Percentiles rank a stretch among this genome's conserved stretches.
These are phyloP conservation scores for Nepenthes alata DNA, from an alignment of 179 eudicot species.

Conservation along the genomic window DNA sequence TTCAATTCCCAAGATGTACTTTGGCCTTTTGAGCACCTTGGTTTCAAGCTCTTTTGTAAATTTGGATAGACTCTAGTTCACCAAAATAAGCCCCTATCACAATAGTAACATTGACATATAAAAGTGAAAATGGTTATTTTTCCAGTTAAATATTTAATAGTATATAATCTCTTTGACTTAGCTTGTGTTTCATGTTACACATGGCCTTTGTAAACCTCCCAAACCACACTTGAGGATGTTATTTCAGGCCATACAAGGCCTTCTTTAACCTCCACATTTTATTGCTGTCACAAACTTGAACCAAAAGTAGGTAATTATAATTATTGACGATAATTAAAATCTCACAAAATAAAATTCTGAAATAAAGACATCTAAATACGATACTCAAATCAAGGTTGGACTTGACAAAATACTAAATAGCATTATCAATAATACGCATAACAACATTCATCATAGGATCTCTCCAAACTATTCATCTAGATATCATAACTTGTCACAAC, in stretches of 20 bases:
- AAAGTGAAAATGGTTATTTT: neutral
- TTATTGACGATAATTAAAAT: no score
- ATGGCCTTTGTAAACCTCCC: conserved; percentile 3
- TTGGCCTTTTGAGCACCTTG: neutral
- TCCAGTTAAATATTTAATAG: neutral
- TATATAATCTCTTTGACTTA: neutral
- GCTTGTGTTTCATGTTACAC: neutral
- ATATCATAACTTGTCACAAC: no score
- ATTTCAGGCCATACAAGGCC: neutral
- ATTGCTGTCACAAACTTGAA: no score
- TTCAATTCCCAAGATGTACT: neutral
- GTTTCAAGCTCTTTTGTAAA: neutral
- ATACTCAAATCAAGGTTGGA: no score
- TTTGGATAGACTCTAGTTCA: neutral
- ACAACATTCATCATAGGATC: no score
- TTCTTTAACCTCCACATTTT: no score
- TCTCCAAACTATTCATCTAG: no score
- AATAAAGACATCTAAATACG: no score
- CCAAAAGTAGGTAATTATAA: no score
- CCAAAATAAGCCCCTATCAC: neutral
- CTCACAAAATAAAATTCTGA: no score
- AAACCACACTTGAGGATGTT: neutral
- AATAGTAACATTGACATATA: neutral
- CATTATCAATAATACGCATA: no score
- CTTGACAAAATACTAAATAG: no score